Conservation (phyloP, 208 protist genomes). For the Porcisia deanei region DNA sequence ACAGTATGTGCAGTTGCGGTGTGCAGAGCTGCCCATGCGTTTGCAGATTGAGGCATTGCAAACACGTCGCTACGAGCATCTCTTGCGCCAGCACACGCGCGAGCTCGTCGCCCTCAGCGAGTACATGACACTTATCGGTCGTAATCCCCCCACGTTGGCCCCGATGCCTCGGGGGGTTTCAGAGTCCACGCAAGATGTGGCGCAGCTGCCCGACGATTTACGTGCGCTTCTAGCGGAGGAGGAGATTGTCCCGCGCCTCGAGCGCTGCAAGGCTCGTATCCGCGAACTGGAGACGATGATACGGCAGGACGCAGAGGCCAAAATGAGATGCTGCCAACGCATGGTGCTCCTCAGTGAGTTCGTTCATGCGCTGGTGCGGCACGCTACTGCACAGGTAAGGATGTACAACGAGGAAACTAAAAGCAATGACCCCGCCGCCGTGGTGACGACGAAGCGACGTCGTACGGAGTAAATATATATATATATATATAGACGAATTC, state of each 20-base stretch:
- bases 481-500: background rate
- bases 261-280: conserved; percentile 34
- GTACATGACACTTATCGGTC: conserved; percentile 35
- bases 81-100: conserved; percentile 56
- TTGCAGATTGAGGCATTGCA: conserved; percentile 66
- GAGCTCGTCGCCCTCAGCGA: conserved; percentile 71
- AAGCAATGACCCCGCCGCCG: background rate
- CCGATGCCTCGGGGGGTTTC: background rate
- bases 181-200: background rate
- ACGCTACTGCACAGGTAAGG: conserved; percentile 2
- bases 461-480: background rate
- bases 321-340: conserved; percentile 42
- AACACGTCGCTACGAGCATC: conserved; percentile 62
- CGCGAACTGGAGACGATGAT: conserved; percentile 38
- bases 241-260: conserved; percentile 28
- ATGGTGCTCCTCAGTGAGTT: conserved; percentile 53
- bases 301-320: conserved; percentile 25
- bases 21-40: conserved; percentile 78
- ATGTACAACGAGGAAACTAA: background rate
- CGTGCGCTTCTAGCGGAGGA: conserved; percentile 13
- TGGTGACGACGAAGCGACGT: background rate
- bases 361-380: conserved; percentile 23
- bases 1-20: conserved; percentile 40
- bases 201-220: conserved; percentile 28
- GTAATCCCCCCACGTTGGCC: conserved; percentile 13